A percentile compares a stretch with the other conserved stretches of the same genome.
Evolutionary conservation across 345 rosid species (phyloP).

Genomic region (Isatis tinctoria): DNA sequence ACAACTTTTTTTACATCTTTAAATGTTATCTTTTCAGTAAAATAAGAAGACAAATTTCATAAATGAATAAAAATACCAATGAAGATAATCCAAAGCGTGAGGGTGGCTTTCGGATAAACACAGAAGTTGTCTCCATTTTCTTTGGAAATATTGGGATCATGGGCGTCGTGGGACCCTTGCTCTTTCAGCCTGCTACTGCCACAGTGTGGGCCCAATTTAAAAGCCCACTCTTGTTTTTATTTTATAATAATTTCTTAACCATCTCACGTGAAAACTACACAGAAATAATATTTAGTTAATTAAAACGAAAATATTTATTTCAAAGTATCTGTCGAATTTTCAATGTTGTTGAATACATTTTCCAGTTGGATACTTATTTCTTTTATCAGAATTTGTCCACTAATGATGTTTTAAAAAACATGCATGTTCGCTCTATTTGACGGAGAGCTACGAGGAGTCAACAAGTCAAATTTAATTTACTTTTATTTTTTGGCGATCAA

Average conservation of each 20-base stretch:
- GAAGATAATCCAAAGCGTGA: conserved; percentile 33
- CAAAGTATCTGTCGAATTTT: not conserved
- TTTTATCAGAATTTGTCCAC: not conserved
- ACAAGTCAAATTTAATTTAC: conserved; percentile 15
- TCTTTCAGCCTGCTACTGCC: conserved; percentile 28
- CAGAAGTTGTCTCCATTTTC: conserved; percentile 34
- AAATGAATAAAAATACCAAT: not conserved
- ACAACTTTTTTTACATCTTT: too few relatives aligned
- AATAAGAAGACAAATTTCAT: not conserved
- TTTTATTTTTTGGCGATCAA: too few relatives aligned
- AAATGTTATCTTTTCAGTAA: not conserved
- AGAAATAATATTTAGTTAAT: not conserved
- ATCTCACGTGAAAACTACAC: conserved; percentile 15
- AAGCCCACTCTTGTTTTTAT: conserved; percentile 24
- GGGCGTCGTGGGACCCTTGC: conserved; percentile 23
- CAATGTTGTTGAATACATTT: not conserved
- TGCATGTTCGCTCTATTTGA: conserved; percentile 23
- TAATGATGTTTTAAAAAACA: not conserved
- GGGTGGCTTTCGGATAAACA: conserved; percentile 32
- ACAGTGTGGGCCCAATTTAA: conserved; percentile 28
- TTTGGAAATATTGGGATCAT: conserved; percentile 40
- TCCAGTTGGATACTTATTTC: not conserved
- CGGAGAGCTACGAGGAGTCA: conserved; percentile 11
- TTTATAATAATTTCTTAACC: not conserved
- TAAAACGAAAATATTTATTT: not conserved